Base-by-base conservation (phyloP, 305 asterid genomes). In the Fraxinus dipetala region DNA sequence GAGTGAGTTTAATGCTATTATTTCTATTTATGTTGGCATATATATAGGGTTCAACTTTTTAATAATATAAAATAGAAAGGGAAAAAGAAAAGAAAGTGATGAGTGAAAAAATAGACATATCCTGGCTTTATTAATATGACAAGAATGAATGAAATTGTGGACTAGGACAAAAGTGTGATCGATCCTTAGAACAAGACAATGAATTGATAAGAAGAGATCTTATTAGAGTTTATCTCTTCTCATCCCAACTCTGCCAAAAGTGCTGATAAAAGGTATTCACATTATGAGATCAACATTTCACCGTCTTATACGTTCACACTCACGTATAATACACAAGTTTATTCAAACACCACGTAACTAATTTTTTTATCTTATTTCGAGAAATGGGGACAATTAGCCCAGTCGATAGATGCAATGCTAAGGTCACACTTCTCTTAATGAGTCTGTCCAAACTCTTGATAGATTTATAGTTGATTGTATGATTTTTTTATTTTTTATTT, bases 141-240 rank as follows among this genome's bases (percentile, higher is more conserved):
- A 54, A 54, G 65, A 63, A 63, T 63, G 72, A 28, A 14, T n/a
- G n/a, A n/a, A n/a, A n/a, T 75, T 40, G 59, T 26, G 45, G 81
- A 82, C 48, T 31, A 82, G 26, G 34, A 65, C 31, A 67, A 80
- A 83, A 61, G 30, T 7, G 31, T 24, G 13, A 24, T 65, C 24
- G 3, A 78, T 59, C 79, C 26, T 69, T 38, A 75, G 78, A 77
- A 78, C 73, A 83, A 63, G 83, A 83, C 83, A 78, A 28, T 35
- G 84, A 74, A 22, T 76, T 77, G 83, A 86, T 79, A 80, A 86
- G 84, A 76, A 30, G 40, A 69, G 10, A 69, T 69, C 38, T 67
- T 16, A 14, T 30, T 69, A 31, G 38, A 69, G 38, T 69, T 69
- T 5, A 69, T 69, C 75, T 69, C 40, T 14, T 69, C 75, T 69